These are phyloP conservation scores for Zoysia matrella DNA, from an alignment of 202 grass and related monocot species.

Conservation along the genomic window DNA sequence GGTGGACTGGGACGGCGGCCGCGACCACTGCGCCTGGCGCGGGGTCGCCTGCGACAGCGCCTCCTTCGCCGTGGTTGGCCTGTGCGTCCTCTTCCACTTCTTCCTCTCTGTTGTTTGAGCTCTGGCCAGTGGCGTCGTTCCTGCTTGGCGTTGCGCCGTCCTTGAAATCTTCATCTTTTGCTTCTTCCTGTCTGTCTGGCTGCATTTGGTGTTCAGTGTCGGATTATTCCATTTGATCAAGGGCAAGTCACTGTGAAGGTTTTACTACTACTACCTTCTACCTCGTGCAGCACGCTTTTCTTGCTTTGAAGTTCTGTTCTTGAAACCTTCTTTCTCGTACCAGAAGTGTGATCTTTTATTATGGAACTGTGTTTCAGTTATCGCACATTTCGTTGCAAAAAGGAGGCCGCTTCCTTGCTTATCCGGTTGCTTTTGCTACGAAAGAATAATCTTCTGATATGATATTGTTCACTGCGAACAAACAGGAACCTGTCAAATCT, in stretches of 20 bases:
- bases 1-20: slow-evolving; percentile 72
- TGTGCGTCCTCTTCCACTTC: slow-evolving; percentile 48
- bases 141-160: neutral
- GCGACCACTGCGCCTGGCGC: slow-evolving; percentile 87
- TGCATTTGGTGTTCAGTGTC: neutral
- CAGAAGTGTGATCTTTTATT: neutral
- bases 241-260: neutral
- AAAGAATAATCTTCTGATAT: slow-evolving; percentile 22
- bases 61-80: slow-evolving; percentile 65
- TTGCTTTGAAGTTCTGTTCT: neutral
- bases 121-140: neutral
- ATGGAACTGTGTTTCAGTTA: neutral
- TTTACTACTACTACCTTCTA: neutral
- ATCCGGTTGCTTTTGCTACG: neutral
- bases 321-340: slow-evolving; percentile 6
- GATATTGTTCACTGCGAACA: slow-evolving; percentile 21
- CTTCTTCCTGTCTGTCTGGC: neutral
- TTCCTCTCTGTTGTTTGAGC: neutral
- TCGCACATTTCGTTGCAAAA: neutral
- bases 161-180: neutral
- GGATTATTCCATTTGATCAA: too few relatives aligned
- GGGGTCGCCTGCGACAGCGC: slow-evolving; percentile 85
- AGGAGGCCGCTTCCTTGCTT: neutral
- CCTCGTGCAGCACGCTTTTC: neutral
- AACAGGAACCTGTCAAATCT: slow-evolving; percentile 96